Evolutionary conservation across 306 rosid species (phyloP).

Genomic region (Coriaria nepalensis): DNA sequence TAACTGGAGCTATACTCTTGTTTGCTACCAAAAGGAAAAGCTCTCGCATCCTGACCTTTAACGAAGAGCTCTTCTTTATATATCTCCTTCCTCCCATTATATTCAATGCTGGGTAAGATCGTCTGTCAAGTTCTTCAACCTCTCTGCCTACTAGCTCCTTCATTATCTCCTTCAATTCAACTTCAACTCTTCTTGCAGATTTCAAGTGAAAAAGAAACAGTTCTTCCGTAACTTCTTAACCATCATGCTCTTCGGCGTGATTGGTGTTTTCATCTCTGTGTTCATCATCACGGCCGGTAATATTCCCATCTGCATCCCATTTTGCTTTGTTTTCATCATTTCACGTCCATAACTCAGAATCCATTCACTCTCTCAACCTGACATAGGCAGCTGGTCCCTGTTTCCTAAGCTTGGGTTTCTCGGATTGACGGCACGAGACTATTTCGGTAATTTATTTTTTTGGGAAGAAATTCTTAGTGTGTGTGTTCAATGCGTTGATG

Average conservation of each 20-base stretch:
- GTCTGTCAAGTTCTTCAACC: constrained; percentile 8
- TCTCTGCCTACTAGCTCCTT: background rate
- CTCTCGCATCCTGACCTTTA: constrained; percentile 62
- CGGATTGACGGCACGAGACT: constrained; percentile 43
- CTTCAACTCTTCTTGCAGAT: constrained; percentile 31
- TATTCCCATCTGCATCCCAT: background rate
- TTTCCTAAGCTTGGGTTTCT: constrained; percentile 60
- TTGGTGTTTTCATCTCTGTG: constrained; percentile 69
- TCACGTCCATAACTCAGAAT: background rate
- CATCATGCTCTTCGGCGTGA: constrained; percentile 76
- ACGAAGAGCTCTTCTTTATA: constrained; percentile 80
- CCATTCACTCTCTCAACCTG: constrained; percentile 13
- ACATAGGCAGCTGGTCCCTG: constrained; percentile 72
- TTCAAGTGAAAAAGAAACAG: constrained; percentile 94
- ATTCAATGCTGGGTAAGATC: constrained; percentile 82
- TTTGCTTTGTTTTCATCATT: background rate
- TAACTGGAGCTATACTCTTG: constrained; percentile 50
- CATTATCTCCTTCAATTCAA: constrained; percentile 4
- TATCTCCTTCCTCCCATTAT: constrained; percentile 95
- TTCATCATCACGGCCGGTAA: constrained; percentile 46
- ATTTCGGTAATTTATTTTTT: constrained; percentile 42
- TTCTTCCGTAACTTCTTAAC: constrained; percentile 79
- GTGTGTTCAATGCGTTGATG: background rate
- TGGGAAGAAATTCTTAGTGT: background rate
- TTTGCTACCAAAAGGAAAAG: constrained; percentile 51